Evolutionary conservation across 2,329 filamentous ascomycete species (phyloP).

Genomic region (Botrytis galanthina): DNA sequence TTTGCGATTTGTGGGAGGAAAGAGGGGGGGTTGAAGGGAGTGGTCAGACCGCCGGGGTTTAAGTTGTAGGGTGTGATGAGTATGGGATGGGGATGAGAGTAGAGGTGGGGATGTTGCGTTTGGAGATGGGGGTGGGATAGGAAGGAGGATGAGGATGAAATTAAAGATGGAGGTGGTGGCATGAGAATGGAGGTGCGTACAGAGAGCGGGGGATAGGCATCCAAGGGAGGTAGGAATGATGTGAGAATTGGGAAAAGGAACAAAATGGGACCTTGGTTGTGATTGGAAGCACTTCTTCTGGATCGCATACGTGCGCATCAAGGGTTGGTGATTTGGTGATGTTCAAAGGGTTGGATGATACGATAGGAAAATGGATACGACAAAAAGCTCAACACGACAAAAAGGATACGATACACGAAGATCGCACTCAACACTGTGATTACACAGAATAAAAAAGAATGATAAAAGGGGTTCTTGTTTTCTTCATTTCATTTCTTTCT

Average conservation of each 20-base stretch:
- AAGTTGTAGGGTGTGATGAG: neutral
- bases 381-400: neutral
- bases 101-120: no score
- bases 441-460: neutral
- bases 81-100: neutral
- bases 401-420: no score
- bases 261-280: neutral
- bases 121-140: neutral
- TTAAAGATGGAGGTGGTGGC: neutral
- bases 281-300: neutral
- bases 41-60: neutral
- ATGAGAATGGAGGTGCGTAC: neutral
- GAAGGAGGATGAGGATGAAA: fast-evolving
- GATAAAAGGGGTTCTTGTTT: neutral
- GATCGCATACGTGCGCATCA: neutral
- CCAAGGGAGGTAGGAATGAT: no score
- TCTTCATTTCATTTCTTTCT: neutral
- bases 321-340: neutral
- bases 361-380: neutral
- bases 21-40: neutral
- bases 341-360: neutral
- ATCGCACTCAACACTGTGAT: neutral
- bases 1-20: neutral
- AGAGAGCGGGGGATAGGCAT: neutral
- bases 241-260: no score